phyloP scores from a whole-genome alignment of 306 rosid species.

The Clitoria ternatea region DNA sequence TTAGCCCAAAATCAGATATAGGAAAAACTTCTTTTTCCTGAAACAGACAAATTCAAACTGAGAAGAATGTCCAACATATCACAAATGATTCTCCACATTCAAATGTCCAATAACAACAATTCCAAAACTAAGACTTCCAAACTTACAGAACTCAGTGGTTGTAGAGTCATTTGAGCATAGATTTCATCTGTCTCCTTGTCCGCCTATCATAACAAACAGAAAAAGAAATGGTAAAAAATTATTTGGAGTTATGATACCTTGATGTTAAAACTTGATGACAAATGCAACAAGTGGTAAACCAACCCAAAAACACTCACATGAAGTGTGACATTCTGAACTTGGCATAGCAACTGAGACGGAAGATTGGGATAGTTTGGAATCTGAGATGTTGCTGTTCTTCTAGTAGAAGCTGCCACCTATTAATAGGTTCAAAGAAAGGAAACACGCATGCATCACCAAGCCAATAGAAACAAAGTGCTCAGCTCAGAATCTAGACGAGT shows the following conservation, averaged over 20 bases:
- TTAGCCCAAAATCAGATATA: slow-evolving; percentile 72
- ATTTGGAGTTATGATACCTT: neutral
- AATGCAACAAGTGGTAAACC: neutral
- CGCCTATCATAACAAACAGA: slow-evolving; percentile 52
- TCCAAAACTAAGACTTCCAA: slow-evolving; percentile 4
- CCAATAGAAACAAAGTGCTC: neutral
- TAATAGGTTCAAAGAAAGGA: slow-evolving; percentile 5
- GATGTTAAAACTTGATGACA: neutral
- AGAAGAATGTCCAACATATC: slow-evolving; percentile 13
- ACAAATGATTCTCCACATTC: neutral
- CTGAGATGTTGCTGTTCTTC: slow-evolving; percentile 84
- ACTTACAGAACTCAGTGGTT: slow-evolving; percentile 88
- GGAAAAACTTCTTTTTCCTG: slow-evolving; percentile 94
- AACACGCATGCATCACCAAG: slow-evolving; percentile 8
- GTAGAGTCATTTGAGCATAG: slow-evolving; percentile 95
- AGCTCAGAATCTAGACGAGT: neutral
- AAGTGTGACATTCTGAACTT: slow-evolving; percentile 77
- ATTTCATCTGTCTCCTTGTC: slow-evolving; percentile 96
- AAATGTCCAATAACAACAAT: neutral
- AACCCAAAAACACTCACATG: slow-evolving; percentile 51
- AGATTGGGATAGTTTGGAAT: slow-evolving; percentile 94
- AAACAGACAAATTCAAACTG: neutral
- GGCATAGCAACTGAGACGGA: slow-evolving; percentile 85
- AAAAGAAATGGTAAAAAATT: neutral
- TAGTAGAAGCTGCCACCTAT: slow-evolving; percentile 94